Conservation (phyloP, 305 asterid species). For the Ilex paraguariensis region DNA sequence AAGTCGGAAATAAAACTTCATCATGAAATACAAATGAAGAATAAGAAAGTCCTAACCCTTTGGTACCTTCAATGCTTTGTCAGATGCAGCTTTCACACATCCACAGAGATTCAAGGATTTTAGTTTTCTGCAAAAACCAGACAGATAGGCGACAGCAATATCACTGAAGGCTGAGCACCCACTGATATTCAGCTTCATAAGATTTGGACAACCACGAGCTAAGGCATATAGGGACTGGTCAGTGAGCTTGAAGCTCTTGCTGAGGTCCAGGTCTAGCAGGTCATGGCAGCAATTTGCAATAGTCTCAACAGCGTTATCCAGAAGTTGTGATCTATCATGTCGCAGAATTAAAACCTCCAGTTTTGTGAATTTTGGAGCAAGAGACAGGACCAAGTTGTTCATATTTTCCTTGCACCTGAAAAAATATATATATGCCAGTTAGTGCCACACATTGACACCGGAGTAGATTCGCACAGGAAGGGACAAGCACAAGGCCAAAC, state of each 20-base stretch:
- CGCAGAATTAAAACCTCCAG: constrained; percentile 62
- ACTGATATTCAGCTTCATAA: constrained; percentile 74
- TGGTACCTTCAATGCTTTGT: constrained; percentile 74
- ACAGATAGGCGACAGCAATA: constrained; percentile 57
- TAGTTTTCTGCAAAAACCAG: constrained; percentile 61
- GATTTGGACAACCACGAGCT: constrained; percentile 79
- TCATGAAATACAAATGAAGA: not conserved
- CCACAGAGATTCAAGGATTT: constrained; percentile 82
- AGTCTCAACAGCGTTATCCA: constrained; percentile 62
- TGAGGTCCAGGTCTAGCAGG: constrained; percentile 82
- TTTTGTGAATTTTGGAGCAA: constrained; percentile 70
- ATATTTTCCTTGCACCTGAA: constrained; percentile 90
- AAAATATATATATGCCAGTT: constrained; percentile 1
- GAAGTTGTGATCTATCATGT: constrained; percentile 80
- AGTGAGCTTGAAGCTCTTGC: constrained; percentile 80
- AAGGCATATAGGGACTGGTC: constrained; percentile 71
- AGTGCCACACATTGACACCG: not conserved
- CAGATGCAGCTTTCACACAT: constrained; percentile 78
- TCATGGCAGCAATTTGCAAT: constrained; percentile 70
- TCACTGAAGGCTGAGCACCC: constrained; percentile 83
- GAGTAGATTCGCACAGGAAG: too few relatives aligned
- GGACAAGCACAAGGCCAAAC: not conserved
- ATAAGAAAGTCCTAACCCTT: not conserved
- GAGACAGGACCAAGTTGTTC: constrained; percentile 65
- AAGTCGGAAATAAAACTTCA: not conserved